phyloP scores from a whole-genome alignment of 2,329 filamentous ascomycete genomes.

The Cercospora nicotianae region DNA sequence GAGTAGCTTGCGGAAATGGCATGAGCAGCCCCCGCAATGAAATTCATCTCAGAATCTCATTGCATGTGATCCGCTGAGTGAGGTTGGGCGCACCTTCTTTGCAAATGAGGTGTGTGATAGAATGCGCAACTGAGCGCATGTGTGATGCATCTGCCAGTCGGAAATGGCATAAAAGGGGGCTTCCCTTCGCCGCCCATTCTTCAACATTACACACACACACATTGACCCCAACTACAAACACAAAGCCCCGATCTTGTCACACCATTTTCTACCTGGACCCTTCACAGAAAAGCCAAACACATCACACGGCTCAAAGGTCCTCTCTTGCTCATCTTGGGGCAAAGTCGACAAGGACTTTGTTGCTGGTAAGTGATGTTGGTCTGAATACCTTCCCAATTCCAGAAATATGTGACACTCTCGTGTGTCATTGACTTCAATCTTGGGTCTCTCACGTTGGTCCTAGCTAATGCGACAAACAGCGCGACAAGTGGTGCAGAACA shows the following conservation, averaged over 20 bases:
- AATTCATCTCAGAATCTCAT: neutral
- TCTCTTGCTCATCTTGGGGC: neutral
- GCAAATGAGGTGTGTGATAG: neutral
- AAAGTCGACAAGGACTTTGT: neutral
- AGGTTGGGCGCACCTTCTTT: neutral
- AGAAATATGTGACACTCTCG: neutral
- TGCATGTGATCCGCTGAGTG: neutral
- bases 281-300: rapidly evolving
- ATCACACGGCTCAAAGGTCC: neutral
- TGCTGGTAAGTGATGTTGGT: neutral
- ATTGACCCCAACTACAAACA: neutral
- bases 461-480: neutral
- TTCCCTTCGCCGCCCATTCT: neutral
- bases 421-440: no score
- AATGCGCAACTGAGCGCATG: neutral
- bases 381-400: neutral
- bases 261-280: neutral
- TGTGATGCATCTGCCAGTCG: neutral
- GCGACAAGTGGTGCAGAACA: neutral
- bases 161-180: neutral
- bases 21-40: neutral
- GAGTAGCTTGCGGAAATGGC: neutral
- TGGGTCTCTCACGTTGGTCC: no score
- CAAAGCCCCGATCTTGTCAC: no score
- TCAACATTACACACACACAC: neutral